These are phyloP conservation scores for Myrica gale DNA, from an alignment of 306 rosid genomes.

Conservation along the genomic window DNA sequence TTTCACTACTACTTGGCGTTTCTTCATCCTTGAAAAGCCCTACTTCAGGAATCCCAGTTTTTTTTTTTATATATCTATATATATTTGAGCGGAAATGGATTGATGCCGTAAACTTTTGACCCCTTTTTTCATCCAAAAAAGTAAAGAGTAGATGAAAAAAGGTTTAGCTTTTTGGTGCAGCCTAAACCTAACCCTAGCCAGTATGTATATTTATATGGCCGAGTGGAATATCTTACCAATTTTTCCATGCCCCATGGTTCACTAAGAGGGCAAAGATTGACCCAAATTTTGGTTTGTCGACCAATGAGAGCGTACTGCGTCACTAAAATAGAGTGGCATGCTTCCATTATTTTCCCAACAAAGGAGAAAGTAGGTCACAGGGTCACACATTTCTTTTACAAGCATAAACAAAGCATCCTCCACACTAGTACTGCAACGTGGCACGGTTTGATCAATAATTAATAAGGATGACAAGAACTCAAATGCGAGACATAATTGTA, in stretches of 20 bases:
- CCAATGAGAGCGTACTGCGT: constrained; percentile 31
- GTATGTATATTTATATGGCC: constrained; percentile 31
- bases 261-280: constrained; percentile 27
- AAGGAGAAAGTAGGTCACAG: constrained; percentile 19
- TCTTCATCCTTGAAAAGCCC: constrained; percentile 60
- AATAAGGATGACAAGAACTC: constrained; percentile 2
- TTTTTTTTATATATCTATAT: not conserved
- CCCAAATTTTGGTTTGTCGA: constrained; percentile 32
- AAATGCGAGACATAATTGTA: constrained; percentile 17
- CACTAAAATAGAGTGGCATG: constrained; percentile 4
- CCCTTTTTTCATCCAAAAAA: constrained; percentile 14
- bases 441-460: constrained; percentile 26
- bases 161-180: constrained; percentile 1
- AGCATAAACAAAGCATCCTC: constrained; percentile 25
- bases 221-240: constrained; percentile 29
- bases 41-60: constrained; percentile 25
- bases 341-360: constrained; percentile 22
- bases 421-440: constrained; percentile 32
- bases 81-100: constrained; percentile 2
- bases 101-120: constrained; percentile 3
- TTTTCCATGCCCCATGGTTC: constrained; percentile 31
- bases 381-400: constrained; percentile 13
- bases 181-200: constrained; percentile 69
- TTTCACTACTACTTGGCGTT: constrained; percentile 69
- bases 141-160: not conserved